These are phyloP conservation scores for Podila verticillata DNA, from an alignment of 192 early-diverging fungal genomes.

Conservation along the genomic window DNA sequence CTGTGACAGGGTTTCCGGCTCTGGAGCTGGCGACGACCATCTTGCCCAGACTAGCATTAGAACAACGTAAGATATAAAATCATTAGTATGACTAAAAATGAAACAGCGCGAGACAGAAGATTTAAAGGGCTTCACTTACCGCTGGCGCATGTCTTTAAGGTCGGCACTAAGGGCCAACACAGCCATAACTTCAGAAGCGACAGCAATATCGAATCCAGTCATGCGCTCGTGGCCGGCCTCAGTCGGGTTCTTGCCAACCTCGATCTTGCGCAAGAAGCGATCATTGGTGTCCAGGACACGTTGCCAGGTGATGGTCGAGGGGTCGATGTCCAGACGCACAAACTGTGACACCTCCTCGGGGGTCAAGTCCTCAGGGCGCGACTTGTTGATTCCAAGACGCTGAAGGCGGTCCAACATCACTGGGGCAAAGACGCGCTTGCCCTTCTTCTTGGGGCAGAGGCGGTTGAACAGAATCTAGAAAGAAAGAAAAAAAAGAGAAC, in stretches of 20 bases:
- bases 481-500: too few species aligned
- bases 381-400: constrained; percentile 86
- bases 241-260: constrained; percentile 86
- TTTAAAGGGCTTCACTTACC: constrained; percentile 34
- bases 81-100: background rate
- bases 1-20: constrained; percentile 85
- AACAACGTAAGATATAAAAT: background rate
- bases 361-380: constrained; percentile 81
- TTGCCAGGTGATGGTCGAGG: constrained; percentile 94
- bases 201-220: constrained; percentile 98
- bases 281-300: constrained; percentile 98
- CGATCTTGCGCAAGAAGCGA: constrained; percentile 92
- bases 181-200: constrained; percentile 98
- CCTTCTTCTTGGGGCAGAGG: constrained; percentile 89
- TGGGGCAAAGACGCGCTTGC: constrained; percentile 79
- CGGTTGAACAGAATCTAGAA: constrained; percentile 84
- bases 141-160: constrained; percentile 91
- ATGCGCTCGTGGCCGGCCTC: constrained; percentile 89
- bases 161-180: constrained; percentile 93
- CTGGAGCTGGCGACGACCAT: constrained; percentile 96
- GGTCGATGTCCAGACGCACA: constrained; percentile 94
- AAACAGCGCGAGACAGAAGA: background rate
- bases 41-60: constrained; percentile 67
- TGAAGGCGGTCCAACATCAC: constrained; percentile 87
- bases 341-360: constrained; percentile 81